Evolutionary conservation across 768 basidiomycete genomes (phyloP), one percentile per base, ranked within the genome.

Genomic region (Phaeolepiota aurea): DNA sequence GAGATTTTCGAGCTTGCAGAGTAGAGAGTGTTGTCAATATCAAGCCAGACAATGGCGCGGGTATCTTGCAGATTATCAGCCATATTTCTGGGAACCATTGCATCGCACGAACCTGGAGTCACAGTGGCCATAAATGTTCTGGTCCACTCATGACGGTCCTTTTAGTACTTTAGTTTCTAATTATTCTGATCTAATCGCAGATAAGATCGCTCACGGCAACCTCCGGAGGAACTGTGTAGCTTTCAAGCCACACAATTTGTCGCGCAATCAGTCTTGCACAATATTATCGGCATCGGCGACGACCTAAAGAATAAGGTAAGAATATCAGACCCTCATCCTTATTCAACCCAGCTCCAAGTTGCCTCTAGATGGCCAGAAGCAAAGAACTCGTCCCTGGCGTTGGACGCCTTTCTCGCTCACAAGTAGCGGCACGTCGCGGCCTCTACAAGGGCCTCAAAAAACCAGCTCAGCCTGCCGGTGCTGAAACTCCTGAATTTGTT

Each of bases 21-120:
- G 57, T 91, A 92, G 12, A 92, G 69, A 2, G 87, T 89, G 51
- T 92, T 90, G 59, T 91, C 89, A 44, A 91, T 87, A 54, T 90
- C 88, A 45, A 91, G 77, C 75, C 80, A 90, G 38, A 87, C 68
- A 37, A 88, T 61, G 45, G 59, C 59, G 11, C 79, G 75, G 28
- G 74, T 69, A 66, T 86, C 83, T 47, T 37, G 19, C 3, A 22
- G 15, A 16, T 7, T 35, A 19, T n/a, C 33, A 35, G 33, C 7
- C 18, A 7, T 35, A 15, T 35, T 35, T 32, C n/a, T n/a, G n/a
- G n/a, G n/a, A n/a, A n/a, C n/a, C n/a, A n/a, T n/a, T n/a, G n/a
- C n/a, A n/a, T n/a, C n/a, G n/a, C n/a, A n/a, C n/a, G n/a, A n/a
- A n/a, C n/a, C n/a, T n/a, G n/a, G n/a, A n/a, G n/a, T n/a, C n/a